Conservation (phyloP, 106 monocot genomes). For the Phalaenopsis aphrodite region DNA sequence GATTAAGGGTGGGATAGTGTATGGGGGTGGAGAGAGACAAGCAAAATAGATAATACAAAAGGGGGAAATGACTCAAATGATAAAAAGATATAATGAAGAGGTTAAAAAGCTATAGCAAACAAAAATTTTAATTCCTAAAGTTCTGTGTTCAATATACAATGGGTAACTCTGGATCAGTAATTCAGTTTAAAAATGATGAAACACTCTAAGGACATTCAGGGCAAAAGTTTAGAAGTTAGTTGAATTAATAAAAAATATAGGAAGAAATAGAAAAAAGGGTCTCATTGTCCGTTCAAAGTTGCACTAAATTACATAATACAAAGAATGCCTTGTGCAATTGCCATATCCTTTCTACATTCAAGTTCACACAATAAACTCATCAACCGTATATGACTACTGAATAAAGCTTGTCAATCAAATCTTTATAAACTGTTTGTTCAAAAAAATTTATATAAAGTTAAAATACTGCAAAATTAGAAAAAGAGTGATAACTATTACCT, state of each 20-base stretch:
- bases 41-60: neutral
- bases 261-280: neutral
- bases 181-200: neutral
- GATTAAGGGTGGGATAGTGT: too few species aligned
- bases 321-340: neutral
- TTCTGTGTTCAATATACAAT: neutral
- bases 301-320: neutral
- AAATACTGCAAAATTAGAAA: neutral
- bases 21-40: neutral
- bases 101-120: neutral
- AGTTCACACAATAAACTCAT: neutral
- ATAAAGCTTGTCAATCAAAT: neutral
- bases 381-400: neutral
- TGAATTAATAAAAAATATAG: neutral
- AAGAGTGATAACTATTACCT: constrained; percentile 32
- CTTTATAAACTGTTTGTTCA: neutral
- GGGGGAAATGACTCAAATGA: neutral
- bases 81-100: neutral
- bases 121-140: neutral
- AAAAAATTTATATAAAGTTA: neutral
- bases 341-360: neutral
- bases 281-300: neutral
- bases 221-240: neutral
- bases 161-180: neutral
- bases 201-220: neutral